A percentile compares a stretch with the other conserved stretches of the same genome.
These are phyloP conservation scores for Cudoniella acicularis DNA, from an alignment of 495 filamentous ascomycete genomes.

Conservation along the genomic window DNA sequence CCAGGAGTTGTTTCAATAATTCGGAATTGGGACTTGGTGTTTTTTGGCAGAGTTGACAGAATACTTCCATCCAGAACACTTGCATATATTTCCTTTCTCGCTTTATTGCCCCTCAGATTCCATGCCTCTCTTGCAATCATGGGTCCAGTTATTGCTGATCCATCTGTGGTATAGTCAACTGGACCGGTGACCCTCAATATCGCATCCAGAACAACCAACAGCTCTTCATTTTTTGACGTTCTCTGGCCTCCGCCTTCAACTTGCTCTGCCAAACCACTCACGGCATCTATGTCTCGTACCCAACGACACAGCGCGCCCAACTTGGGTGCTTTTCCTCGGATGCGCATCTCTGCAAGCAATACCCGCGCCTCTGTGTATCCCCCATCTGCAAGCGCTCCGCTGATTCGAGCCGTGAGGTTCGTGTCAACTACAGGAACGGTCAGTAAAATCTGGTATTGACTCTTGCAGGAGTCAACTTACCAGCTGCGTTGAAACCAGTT, in stretches of 20 bases:
- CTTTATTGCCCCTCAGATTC: conserved; percentile 27
- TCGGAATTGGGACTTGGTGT: conserved; percentile 25
- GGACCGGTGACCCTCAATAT: conserved; percentile 38
- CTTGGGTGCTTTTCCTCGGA: conserved; percentile 37
- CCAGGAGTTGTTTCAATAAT: conserved; percentile 42
- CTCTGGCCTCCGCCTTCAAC: conserved; percentile 12
- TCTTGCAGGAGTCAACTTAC: neutral
- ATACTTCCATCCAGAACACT: conserved; percentile 35
- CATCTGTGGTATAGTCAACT: conserved; percentile 29
- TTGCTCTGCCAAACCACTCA: conserved; percentile 35
- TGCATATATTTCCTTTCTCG: conserved; percentile 28
- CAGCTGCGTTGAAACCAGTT: conserved; percentile 37
- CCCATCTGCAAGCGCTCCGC: conserved; percentile 39
- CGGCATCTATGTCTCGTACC: conserved; percentile 46
- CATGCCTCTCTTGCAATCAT: conserved; percentile 33
- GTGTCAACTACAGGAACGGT: conserved; percentile 17
- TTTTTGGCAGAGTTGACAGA: conserved; percentile 17
- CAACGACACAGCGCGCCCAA: conserved; percentile 45
- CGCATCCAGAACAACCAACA: conserved; percentile 38
- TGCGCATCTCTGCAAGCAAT: conserved; percentile 43
- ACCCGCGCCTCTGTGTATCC: conserved; percentile 39
- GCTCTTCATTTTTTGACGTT: conserved; percentile 27
- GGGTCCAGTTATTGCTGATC: conserved; percentile 12
- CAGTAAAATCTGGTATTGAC: neutral
- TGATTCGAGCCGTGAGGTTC: conserved; percentile 39